Evolutionary conservation across 441 rosid species (phyloP).

Genomic region (Geranium incanum): DNA sequence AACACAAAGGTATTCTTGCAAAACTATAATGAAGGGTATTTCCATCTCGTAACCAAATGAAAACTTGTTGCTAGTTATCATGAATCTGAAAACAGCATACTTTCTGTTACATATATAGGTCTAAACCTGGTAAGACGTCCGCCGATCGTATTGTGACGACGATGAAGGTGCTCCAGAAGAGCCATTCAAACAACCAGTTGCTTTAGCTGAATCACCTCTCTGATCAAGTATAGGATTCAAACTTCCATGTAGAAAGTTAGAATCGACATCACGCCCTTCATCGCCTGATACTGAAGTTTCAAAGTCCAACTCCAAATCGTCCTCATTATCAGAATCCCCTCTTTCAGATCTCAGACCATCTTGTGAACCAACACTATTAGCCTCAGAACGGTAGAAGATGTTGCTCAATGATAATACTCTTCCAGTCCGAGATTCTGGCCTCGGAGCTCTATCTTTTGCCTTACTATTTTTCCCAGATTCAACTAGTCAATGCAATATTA

Average conservation of each 20-base stretch:
- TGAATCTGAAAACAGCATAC: constrained; percentile 9
- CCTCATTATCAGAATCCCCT: constrained; percentile 91
- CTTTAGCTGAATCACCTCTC: constrained; percentile 58
- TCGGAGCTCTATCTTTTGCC: constrained; percentile 37
- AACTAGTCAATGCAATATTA: constrained; percentile 37
- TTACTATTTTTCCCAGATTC: constrained; percentile 56
- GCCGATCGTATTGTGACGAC: constrained; percentile 57
- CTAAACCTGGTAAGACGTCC: constrained; percentile 56
- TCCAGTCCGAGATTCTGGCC: constrained; percentile 47
- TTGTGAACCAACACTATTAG: constrained; percentile 72
- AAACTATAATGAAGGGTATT: background rate
- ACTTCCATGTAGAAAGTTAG: constrained; percentile 67
- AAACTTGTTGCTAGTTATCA: background rate
- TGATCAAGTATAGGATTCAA: constrained; percentile 71
- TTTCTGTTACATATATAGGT: constrained; percentile 14
- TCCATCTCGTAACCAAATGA: background rate
- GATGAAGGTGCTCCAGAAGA: constrained; percentile 71
- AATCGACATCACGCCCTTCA: constrained; percentile 69
- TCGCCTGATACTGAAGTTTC: constrained; percentile 78
- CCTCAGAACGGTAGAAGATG: constrained; percentile 73
- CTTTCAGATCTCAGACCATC: constrained; percentile 85
- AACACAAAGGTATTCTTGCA: background rate
- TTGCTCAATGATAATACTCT: constrained; percentile 73
- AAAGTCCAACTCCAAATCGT: constrained; percentile 83
- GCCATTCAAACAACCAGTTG: constrained; percentile 50